Base-by-base conservation (phyloP, 768 basidiomycete genomes). In the Tricholomella constricta region DNA sequence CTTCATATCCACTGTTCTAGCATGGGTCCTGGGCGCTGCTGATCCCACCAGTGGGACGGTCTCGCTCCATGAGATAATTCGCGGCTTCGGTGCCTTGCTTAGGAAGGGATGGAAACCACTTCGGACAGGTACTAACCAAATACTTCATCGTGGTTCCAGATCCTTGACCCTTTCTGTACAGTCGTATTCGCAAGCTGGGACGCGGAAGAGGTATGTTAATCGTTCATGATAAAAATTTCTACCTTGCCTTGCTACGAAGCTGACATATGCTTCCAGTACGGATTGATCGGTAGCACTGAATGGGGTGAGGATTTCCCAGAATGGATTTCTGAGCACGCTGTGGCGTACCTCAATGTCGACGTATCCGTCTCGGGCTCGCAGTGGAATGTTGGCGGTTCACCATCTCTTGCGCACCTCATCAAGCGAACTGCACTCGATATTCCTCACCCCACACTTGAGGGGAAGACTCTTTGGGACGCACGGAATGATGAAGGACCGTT, bases 281-380 rank as follows among this genome's bases (percentile, higher is more conserved):
- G 89, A 22, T 77, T 93, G 36, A 66, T 91, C 32, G 95, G 95
- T 23, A 89, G 86, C 62, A 95, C 91, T 3, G 96, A 98, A 69
- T 96, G 88, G 82, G 93, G 86, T 2, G 96, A 98, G 67, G 96
- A 98, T 65, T 98, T 96, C 63, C 65, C 84, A 0, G 77, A 82
- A 14, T 96, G 89, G 84, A 83, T 98, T 34, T 77, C 81, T 35
- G 74, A 87, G 29, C 81, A 95, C 56, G 89, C 86, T 38, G 93
- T 91, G 14, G 80, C 90, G 12, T 98, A 98, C 65, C 71, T 97
- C 52, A 97, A 97, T 64, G 77, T 94, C 22, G 89, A 91, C 60
- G 76, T 78, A 7, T 83, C 89, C 2, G 84, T 84, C 7, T 64
- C 77, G 5, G 87, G 85, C 14, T 85, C 85, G 26, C 73, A 74